Conservation (phyloP, 2,329 filamentous ascomycete genomes). For the Cladosporium oxysporum region DNA sequence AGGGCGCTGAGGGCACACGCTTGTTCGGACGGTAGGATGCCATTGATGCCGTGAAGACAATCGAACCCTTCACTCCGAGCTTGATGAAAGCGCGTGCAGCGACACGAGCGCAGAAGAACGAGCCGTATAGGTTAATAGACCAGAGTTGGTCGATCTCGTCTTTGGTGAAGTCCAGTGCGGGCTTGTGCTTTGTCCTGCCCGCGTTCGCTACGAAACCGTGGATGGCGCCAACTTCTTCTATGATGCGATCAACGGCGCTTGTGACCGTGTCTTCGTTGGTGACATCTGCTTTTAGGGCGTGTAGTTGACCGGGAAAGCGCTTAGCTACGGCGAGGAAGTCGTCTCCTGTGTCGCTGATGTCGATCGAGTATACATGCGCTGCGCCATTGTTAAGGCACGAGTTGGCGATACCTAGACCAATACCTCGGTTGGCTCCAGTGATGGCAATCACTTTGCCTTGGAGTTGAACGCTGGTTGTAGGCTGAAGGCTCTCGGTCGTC, state of each 20-base stretch:
- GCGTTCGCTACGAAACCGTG: slow-evolving; percentile 35
- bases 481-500: neutral
- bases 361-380: slow-evolving; percentile 34
- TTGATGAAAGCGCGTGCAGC: slow-evolving; percentile 38
- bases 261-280: slow-evolving; percentile 39
- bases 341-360: slow-evolving; percentile 35
- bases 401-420: slow-evolving; percentile 55
- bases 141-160: slow-evolving; percentile 37
- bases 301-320: slow-evolving; percentile 29
- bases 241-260: slow-evolving; percentile 29
- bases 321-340: slow-evolving; percentile 33
- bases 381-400: slow-evolving; percentile 35
- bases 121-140: slow-evolving; percentile 42
- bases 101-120: slow-evolving; percentile 40
- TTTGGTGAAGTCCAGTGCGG: slow-evolving; percentile 33
- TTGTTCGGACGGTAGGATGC: slow-evolving; percentile 37
- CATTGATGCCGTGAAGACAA: slow-evolving; percentile 41
- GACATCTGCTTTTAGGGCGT: slow-evolving; percentile 48
- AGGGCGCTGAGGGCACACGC: slow-evolving; percentile 37
- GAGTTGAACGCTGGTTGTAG: slow-evolving; percentile 43
- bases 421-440: slow-evolving; percentile 82
- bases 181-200: slow-evolving; percentile 36
- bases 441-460: slow-evolving; percentile 78
- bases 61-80: slow-evolving; percentile 38
- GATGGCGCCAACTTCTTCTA: slow-evolving; percentile 29